A percentile compares a stretch with the other conserved stretches of the same genome.
These are phyloP conservation scores for Solanum lignicaule DNA, from an alignment of 257 asterid genomes.

Conservation along the genomic window DNA sequence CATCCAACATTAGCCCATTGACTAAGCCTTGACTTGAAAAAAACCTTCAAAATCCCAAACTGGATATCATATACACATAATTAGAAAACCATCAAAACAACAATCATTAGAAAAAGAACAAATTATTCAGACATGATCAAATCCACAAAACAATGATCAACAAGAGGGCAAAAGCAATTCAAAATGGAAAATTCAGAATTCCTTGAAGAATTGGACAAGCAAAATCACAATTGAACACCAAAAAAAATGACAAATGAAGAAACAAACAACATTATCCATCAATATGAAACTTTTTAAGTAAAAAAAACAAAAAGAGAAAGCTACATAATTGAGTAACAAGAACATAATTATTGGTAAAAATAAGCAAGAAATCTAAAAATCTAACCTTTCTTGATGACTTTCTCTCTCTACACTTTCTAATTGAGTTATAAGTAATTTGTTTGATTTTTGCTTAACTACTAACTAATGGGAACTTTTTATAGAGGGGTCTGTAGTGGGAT, in stretches of 20 bases:
- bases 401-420: background rate
- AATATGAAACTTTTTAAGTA: background rate
- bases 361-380: background rate
- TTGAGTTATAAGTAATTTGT: background rate
- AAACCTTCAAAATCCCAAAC: background rate
- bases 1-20: background rate
- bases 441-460: background rate
- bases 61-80: background rate
- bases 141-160: background rate
- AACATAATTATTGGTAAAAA: background rate
- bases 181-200: background rate
- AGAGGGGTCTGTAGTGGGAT: background rate
- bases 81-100: background rate
- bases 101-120: background rate
- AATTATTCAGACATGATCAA: background rate
- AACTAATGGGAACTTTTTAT: conserved; percentile 13
- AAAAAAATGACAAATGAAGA: background rate
- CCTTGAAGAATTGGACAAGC: background rate
- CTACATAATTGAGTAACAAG: background rate
- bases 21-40: background rate
- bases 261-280: background rate
- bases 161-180: background rate
- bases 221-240: background rate
- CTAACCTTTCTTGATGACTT: background rate
- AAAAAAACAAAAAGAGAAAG: background rate